Conservation (phyloP, 305 asterid genomes). For the Solanum hybrid region DNA sequence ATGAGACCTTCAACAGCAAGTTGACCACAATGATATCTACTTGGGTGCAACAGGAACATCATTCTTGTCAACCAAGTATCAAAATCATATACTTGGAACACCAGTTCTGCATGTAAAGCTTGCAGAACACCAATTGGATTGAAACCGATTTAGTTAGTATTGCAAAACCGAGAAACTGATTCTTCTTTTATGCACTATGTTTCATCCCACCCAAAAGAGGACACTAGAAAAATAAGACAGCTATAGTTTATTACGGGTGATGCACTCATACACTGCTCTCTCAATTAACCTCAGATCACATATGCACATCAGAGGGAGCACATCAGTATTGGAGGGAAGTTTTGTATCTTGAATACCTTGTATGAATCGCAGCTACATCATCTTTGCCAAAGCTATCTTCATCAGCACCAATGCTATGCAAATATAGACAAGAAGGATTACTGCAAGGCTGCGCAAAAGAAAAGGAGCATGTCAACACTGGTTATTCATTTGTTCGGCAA, state of each 20-base stretch:
- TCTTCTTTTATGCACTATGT: background rate
- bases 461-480: conserved; percentile 14
- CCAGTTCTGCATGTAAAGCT: background rate
- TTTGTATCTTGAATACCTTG: conserved; percentile 45
- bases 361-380: conserved; percentile 88
- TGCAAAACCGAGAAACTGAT: background rate
- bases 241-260: background rate
- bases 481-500: background rate
- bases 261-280: background rate
- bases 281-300: background rate
- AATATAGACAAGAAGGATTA: conserved; percentile 82
- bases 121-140: background rate
- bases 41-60: background rate
- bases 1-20: conserved; percentile 1
- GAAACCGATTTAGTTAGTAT: background rate
- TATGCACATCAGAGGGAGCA: background rate
- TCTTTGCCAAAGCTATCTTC: conserved; percentile 97
- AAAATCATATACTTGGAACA: background rate
- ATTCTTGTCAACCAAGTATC: background rate
- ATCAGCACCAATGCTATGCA: conserved; percentile 83
- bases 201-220: background rate
- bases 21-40: background rate
- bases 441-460: conserved; percentile 65
- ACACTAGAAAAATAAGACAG: background rate
- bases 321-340: background rate